Conservation (phyloP, 768 basidiomycete genomes). For the Suillus alpinus region DNA sequence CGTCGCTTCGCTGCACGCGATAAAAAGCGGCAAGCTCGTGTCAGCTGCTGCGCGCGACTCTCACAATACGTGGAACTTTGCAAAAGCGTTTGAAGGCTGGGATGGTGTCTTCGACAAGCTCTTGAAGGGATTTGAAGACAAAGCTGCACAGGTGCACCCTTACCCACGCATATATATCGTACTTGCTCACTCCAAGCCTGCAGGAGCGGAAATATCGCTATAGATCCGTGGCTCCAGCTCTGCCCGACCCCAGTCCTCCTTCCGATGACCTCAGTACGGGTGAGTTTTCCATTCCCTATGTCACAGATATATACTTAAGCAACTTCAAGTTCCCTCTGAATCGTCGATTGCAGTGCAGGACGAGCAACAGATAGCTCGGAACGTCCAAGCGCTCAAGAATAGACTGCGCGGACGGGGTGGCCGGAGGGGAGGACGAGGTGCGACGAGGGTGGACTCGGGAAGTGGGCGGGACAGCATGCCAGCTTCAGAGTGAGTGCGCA, state of each 20-base stretch:
- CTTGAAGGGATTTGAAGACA: conserved; percentile 70
- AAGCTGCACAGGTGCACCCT: conserved; percentile 58
- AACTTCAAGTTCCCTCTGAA: conserved; percentile 42
- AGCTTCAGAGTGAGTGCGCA: conserved; percentile 64
- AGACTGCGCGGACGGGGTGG: conserved; percentile 76
- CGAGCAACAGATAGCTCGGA: conserved; percentile 89
- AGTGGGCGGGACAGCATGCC: conserved; percentile 61
- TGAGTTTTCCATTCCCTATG: conserved; percentile 27
- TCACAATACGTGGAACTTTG: conserved; percentile 61
- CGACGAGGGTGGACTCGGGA: conserved; percentile 46
- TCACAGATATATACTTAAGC: background rate
- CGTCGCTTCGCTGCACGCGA: conserved; percentile 75
- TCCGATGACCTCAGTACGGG: conserved; percentile 60
- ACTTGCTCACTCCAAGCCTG: conserved; percentile 3
- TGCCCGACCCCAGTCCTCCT: conserved; percentile 42
- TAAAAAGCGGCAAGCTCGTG: conserved; percentile 41
- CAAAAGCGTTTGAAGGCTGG: conserved; percentile 74
- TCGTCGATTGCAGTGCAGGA: conserved; percentile 57
- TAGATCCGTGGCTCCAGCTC: conserved; percentile 35
- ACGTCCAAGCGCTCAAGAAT: conserved; percentile 86
- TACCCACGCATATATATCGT: background rate
- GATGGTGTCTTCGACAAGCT: conserved; percentile 77
- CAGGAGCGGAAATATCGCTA: conserved; percentile 75
- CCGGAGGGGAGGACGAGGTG: conserved; percentile 49
- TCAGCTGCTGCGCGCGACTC: conserved; percentile 33